Evolutionary conservation across 2,329 filamentous ascomycete species (phyloP).

Genomic region (Metarhizium robertsii): DNA sequence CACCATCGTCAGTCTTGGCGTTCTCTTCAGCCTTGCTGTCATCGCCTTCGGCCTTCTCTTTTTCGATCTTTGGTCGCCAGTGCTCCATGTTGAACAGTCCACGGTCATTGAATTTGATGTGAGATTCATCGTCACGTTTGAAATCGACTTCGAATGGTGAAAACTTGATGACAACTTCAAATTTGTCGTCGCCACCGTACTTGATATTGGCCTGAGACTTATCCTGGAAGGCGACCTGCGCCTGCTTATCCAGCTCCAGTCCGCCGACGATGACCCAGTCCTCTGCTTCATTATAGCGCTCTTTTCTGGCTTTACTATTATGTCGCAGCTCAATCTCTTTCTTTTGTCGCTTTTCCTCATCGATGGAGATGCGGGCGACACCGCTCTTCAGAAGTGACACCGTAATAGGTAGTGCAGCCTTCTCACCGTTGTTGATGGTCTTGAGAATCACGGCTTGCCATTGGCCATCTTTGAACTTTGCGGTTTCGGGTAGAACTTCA

Average conservation of each 20-base stretch:
- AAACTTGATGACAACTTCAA: conserved; percentile 77
- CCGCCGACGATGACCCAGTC: conserved; percentile 82
- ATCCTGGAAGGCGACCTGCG: conserved; percentile 57
- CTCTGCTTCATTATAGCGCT: conserved; percentile 87
- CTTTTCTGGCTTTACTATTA: conserved; percentile 74
- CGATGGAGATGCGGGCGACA: conserved; percentile 75
- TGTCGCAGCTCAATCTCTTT: conserved; percentile 83
- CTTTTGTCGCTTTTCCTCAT: conserved; percentile 84
- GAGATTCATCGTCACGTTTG: conserved; percentile 68
- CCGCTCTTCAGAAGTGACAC: conserved; percentile 87
- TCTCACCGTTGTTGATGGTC: conserved; percentile 55
- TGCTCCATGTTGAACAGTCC: conserved; percentile 90
- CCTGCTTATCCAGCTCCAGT: conserved; percentile 60
- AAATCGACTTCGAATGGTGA: conserved; percentile 82
- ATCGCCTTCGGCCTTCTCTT: conserved; percentile 51
- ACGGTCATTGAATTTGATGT: conserved; percentile 84
- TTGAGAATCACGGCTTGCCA: conserved; percentile 78
- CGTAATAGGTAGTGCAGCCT: conserved; percentile 70
- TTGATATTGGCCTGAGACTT: conserved; percentile 62
- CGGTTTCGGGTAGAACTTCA: conserved; percentile 58
- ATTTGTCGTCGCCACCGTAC: conserved; percentile 67
- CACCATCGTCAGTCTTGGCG: conserved; percentile 36
- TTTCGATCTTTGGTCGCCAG: conserved; percentile 81
- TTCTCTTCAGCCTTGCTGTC: conserved; percentile 39
- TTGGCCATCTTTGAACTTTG: conserved; percentile 70